Evolutionary conservation across 2,329 filamentous ascomycete species (phyloP).

Genomic region (Pyrenophora seminiperda): DNA sequence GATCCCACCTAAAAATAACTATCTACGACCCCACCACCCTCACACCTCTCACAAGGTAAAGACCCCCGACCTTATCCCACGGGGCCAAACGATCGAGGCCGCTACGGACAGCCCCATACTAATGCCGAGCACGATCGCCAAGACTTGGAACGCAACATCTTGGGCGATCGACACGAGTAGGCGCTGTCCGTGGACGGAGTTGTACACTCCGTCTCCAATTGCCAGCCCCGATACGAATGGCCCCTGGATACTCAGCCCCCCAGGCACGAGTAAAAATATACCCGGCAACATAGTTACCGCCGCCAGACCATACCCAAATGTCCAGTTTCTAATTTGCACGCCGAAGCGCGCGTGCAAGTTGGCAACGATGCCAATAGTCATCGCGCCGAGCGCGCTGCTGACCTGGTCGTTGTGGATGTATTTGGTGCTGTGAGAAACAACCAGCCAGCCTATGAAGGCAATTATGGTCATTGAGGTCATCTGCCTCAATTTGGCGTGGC

Average conservation of each 20-base stretch:
- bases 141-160: too few species aligned
- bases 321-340: conserved; percentile 62
- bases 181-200: too few species aligned
- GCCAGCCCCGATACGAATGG: conserved; percentile 63
- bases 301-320: conserved; percentile 72
- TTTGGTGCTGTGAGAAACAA: conserved; percentile 73
- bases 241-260: conserved; percentile 63
- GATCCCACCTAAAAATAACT: too few species aligned
- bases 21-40: too few species aligned
- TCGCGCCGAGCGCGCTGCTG: conserved; percentile 75
- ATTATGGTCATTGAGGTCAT: conserved; percentile 77
- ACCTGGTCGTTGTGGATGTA: conserved; percentile 76
- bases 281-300: conserved; percentile 85
- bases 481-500: conserved; percentile 81
- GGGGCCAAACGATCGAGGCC: too few species aligned
- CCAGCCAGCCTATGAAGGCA: conserved; percentile 72
- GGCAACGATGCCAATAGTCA: conserved; percentile 76
- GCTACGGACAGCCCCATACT: too few species aligned
- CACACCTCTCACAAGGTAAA: too few species aligned
- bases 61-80: too few species aligned
- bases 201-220: too few species aligned
- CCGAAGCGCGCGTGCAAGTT: conserved; percentile 78
- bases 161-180: too few species aligned
- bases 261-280: conserved; percentile 74
- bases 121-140: too few species aligned